phyloP scores from a whole-genome alignment of 169 alveolate genomes.

The Babesia ovata region DNA sequence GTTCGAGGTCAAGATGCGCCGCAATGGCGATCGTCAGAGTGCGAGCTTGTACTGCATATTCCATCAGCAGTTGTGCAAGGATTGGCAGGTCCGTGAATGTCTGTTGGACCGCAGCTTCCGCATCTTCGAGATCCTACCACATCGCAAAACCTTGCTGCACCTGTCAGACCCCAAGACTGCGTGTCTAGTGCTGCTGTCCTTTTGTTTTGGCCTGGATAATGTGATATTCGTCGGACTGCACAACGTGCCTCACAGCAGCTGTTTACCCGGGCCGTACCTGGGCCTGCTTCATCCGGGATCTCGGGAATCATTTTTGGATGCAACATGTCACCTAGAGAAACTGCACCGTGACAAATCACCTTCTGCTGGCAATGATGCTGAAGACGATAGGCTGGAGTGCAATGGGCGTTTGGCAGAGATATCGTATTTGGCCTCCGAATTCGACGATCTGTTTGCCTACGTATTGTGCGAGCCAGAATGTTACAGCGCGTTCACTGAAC shows the following conservation, averaged over 20 bases:
- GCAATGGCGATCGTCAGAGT: conserved; percentile 4
- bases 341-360: conserved; percentile 11
- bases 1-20: conserved; percentile 1
- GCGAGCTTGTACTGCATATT: conserved; percentile 47
- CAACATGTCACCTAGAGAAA: conserved; percentile 23
- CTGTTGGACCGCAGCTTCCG: conserved; percentile 45
- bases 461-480: conserved; percentile 41
- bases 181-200: conserved; percentile 36
- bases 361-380: too few species aligned
- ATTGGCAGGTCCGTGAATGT: conserved; percentile 49
- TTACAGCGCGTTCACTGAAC: conserved; percentile 54
- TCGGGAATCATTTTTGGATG: conserved; percentile 43
- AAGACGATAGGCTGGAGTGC: conserved; percentile 1
- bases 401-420: conserved; percentile 36
- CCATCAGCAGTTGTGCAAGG: conserved; percentile 58
- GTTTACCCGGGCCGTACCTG: conserved; percentile 65
- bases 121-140: conserved; percentile 61
- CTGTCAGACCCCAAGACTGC: conserved; percentile 57
- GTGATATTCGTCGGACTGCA: conserved; percentile 55
- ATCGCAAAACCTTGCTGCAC: conserved; percentile 49
- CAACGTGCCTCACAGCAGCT: conserved; percentile 45
- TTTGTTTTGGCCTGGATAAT: conserved; percentile 43
- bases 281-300: conserved; percentile 55
- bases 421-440: conserved; percentile 53
- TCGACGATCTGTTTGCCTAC: conserved; percentile 51